Conservation (phyloP, 306 rosid genomes). For the Acmispon strigosus region DNA sequence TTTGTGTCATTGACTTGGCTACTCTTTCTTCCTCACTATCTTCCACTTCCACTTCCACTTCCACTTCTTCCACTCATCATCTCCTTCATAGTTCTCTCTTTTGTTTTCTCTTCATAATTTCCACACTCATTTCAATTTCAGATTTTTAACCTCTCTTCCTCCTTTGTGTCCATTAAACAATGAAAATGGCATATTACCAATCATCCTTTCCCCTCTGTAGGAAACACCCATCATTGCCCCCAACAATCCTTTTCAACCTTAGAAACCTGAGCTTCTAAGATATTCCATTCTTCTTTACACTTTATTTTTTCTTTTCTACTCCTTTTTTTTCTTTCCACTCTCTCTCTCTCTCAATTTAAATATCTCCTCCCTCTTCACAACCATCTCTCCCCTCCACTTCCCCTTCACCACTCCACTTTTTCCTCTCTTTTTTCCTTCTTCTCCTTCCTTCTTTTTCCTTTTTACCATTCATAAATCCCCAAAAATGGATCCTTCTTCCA, state of each 20-base stretch:
- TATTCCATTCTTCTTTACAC: conserved; percentile 30
- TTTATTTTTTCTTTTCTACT: neutral
- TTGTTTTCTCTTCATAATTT: neutral
- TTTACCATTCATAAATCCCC: neutral
- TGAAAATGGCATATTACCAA: conserved; percentile 96
- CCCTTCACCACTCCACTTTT: neutral
- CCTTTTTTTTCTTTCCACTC: neutral
- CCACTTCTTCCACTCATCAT: neutral
- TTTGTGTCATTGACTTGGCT: conserved; percentile 27
- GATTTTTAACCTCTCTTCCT: conserved; percentile 7
- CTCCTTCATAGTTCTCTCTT: neutral
- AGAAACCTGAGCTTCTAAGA: conserved; percentile 92
- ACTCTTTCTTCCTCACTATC: neutral
- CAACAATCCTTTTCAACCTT: conserved; percentile 98
- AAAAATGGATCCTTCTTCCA: conserved; percentile 80
- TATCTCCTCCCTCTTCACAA: conserved; percentile 26
- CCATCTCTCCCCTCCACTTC: conserved; percentile 10
- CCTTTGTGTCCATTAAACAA: conserved; percentile 69
- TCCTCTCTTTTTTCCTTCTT: neutral
- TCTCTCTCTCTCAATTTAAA: conserved; percentile 51
- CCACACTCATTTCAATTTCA: neutral
- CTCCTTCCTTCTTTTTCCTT: no score
- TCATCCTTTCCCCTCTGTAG: conserved; percentile 96
- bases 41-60: neutral
- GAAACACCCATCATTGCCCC: conserved; percentile 99